Base-by-base conservation (phyloP, 768 basidiomycete genomes). In the Russula lepida region DNA sequence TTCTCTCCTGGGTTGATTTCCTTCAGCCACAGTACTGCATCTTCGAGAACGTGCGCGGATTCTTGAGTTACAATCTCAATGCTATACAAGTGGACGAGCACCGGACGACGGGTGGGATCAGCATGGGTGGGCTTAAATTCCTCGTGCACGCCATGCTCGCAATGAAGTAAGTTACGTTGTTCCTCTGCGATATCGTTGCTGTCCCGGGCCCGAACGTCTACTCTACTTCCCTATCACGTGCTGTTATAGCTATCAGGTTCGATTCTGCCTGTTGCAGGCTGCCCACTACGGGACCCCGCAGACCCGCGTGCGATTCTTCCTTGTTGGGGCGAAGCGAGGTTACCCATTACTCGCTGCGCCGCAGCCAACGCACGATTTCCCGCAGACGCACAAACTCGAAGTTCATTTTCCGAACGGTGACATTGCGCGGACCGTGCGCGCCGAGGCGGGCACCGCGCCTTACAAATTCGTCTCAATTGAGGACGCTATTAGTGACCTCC, bases 101-200 rank as follows among this genome's bases (percentile, higher is more conserved):
- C 70, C 67, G 73, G n/a, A 75, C 84, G 0, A 77, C 75, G 47
- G 87, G 86, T 13, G 88, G 86, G 0, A 80, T 89, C 41, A 74
- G 79, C n/a, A 81, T 82, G 78, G 90, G 91, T 7, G 87, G 87
- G 0, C 68, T 92, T 1, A 91, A 89, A 69, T 76, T 92, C 19
- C 67, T 90, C 21, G 68, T 83, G 0, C 74, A 83, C 4, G 80
- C 82, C 0, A 68, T 92, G 62, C 67, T 84, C 4, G 81, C 84
- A 32, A 82, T 93, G 81, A 78, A 78, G 89, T 90, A 69, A 55
- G 69, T 53, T 66, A n/a, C 17, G 32, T 39, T 17, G 6, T 27
- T 48, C n/a, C 28, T 51, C 37, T 12, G 7, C 28, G 5, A 17
- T 30, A 25, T 32, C 6, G 17, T 46, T 4, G 19, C 13, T 4